Evolutionary conservation across 148 eudicot species (phyloP).

Genomic region (Selenicereus undatus): DNA sequence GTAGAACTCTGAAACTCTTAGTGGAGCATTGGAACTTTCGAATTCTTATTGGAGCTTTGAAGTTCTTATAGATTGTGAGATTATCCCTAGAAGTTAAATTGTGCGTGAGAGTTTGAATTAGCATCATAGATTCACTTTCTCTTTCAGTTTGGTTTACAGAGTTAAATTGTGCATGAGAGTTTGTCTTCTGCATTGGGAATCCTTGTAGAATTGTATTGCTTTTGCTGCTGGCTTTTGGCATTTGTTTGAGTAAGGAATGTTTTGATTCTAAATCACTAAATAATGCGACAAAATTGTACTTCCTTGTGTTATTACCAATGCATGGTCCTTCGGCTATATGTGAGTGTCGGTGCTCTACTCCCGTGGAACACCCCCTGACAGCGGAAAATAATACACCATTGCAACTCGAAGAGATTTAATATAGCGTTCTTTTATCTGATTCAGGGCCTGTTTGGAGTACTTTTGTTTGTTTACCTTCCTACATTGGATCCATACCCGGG

Average conservation of each 20-base stretch:
- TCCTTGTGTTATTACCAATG: neutral
- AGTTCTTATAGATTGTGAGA: neutral
- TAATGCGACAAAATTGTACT: no score
- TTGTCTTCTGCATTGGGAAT: neutral
- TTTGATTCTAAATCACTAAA: neutral
- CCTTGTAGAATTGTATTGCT: neutral
- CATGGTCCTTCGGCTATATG: neutral
- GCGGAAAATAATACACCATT: neutral
- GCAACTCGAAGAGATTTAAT: neutral
- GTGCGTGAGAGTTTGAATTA: neutral
- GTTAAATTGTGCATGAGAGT: neutral
- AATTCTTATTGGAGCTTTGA: neutral
- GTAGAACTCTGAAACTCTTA: neutral
- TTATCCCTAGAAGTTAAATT: neutral
- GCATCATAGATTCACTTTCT: neutral
- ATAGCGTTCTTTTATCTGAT: slow-evolving; percentile 16
- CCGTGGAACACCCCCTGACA: no score
- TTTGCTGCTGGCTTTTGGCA: neutral
- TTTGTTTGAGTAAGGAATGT: neutral
- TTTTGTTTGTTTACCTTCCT: slow-evolving; percentile 66
- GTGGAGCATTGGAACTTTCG: neutral
- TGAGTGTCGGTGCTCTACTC: neutral
- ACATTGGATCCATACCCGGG: slow-evolving; percentile 85
- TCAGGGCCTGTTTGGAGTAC: slow-evolving; percentile 78
- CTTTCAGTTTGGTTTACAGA: neutral